These are phyloP conservation scores for Cajanus cajan DNA, from an alignment of 306 rosid species.

Conservation along the genomic window DNA sequence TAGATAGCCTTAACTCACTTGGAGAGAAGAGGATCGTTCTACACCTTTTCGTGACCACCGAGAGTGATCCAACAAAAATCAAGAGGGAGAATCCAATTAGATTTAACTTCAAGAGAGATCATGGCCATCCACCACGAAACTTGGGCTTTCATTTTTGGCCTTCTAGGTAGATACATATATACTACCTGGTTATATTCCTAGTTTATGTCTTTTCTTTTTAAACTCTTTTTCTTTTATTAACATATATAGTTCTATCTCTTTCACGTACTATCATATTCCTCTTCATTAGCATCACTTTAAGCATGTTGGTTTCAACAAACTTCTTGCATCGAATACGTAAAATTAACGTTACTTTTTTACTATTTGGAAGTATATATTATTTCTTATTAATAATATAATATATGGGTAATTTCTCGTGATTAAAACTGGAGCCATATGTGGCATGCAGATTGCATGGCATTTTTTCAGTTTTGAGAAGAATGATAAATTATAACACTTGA, in stretches of 20 bases:
- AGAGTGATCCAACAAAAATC: neutral
- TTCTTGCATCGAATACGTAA: neutral
- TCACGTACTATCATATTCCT: neutral
- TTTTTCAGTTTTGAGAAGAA: neutral
- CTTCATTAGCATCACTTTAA: neutral
- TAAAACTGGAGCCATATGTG: neutral
- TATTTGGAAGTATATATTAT: neutral
- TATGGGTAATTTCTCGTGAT: neutral
- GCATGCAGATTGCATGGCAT: conserved; percentile 23
- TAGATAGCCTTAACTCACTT: conserved; percentile 8
- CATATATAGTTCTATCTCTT: neutral
- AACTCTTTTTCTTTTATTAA: neutral
- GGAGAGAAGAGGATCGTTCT: neutral
- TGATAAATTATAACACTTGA: neutral
- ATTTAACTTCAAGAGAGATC: neutral
- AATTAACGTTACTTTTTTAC: neutral
- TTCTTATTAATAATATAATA: neutral
- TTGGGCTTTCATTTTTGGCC: conserved; percentile 61
- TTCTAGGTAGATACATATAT: conserved; percentile 54
- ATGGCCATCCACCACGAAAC: conserved; percentile 51
- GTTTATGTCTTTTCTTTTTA: neutral
- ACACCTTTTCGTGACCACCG: neutral
- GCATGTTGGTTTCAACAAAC: neutral
- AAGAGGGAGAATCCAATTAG: neutral
- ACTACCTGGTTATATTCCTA: neutral